Evolutionary conservation across 1,139 yeast species (phyloP).

Genomic region (Yamadazyma songkhlaensis): DNA sequence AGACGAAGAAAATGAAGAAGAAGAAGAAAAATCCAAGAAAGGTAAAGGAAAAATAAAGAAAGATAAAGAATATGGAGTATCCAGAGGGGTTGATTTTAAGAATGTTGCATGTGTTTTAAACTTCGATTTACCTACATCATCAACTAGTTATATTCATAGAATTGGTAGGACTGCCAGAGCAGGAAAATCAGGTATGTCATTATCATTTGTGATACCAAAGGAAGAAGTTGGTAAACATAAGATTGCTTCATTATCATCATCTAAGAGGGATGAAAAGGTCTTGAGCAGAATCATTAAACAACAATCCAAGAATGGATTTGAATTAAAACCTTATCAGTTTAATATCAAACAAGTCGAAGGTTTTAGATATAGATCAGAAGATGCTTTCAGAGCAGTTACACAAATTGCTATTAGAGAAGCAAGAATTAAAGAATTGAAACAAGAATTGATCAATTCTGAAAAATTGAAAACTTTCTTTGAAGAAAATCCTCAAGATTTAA

Average conservation of each 20-base stretch:
- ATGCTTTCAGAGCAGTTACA: slow-evolving; percentile 94
- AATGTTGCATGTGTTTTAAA: slow-evolving; percentile 96
- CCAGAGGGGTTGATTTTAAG: slow-evolving; percentile 95
- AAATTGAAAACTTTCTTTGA: slow-evolving; percentile 93
- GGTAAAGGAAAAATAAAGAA: slow-evolving; percentile 36
- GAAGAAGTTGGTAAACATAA: slow-evolving; percentile 90
- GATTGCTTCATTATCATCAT: slow-evolving; percentile 65
- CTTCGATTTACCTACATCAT: slow-evolving; percentile 89
- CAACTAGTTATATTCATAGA: slow-evolving; percentile 89
- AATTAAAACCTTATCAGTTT: slow-evolving; percentile 79
- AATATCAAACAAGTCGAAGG: slow-evolving; percentile 93
- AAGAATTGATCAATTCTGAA: slow-evolving; percentile 84
- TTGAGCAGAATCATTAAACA: slow-evolving; percentile 72
- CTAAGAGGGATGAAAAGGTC: slow-evolving; percentile 85
- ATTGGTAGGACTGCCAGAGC: slow-evolving; percentile 98
- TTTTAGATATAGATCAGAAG: slow-evolving; percentile 95
- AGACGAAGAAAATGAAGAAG: slow-evolving; percentile 45
- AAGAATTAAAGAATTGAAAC: slow-evolving; percentile 82
- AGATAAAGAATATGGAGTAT: slow-evolving; percentile 86
- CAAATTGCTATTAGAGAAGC: slow-evolving; percentile 90
- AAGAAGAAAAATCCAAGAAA: slow-evolving; percentile 31
- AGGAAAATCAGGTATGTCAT: slow-evolving; percentile 91
- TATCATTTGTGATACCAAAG: slow-evolving; percentile 84
- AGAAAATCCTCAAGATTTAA: slow-evolving; percentile 95
- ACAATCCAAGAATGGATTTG: slow-evolving; percentile 72